phyloP scores from a whole-genome alignment of 331 rosid genomes.

The Cucumis variabilis region DNA sequence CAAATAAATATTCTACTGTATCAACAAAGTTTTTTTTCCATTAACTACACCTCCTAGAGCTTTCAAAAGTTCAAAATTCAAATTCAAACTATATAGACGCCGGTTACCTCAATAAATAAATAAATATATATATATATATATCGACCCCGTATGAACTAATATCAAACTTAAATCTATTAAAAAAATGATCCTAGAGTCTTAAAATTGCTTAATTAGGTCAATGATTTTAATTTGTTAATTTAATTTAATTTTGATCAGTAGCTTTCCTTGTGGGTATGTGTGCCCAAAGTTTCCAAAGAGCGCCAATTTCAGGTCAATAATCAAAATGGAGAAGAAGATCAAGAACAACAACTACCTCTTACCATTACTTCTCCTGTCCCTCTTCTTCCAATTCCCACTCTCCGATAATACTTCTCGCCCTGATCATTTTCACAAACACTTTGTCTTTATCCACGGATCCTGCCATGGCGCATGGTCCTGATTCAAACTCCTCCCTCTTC shows the following conservation, averaged over 20 bases:
- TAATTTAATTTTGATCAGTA: background rate
- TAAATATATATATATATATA: no score
- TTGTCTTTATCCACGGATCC: background rate
- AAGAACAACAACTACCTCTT: background rate
- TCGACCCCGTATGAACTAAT: no score
- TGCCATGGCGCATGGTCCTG: conserved; percentile 4
- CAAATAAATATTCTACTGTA: no score
- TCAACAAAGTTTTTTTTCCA: no score
- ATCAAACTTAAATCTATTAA: no score
- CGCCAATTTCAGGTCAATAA: background rate
- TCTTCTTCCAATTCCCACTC: background rate
- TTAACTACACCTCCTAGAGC: no score
- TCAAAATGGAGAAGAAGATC: background rate
- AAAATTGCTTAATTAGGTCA: background rate
- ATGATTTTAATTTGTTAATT: background rate
- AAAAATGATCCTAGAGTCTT: no score
- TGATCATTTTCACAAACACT: background rate
- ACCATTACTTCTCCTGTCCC: background rate
- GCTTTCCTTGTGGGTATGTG: background rate
- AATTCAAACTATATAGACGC: no score
- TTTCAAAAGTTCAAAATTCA: no score
- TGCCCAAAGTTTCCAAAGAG: background rate
- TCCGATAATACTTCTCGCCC: background rate
- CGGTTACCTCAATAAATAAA: no score
- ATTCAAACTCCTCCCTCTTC: background rate